Evolutionary conservation across 2,329 filamentous ascomycete genomes (phyloP), one percentile per base, ranked within the genome.

Genomic region (Fusarium nanum): DNA sequence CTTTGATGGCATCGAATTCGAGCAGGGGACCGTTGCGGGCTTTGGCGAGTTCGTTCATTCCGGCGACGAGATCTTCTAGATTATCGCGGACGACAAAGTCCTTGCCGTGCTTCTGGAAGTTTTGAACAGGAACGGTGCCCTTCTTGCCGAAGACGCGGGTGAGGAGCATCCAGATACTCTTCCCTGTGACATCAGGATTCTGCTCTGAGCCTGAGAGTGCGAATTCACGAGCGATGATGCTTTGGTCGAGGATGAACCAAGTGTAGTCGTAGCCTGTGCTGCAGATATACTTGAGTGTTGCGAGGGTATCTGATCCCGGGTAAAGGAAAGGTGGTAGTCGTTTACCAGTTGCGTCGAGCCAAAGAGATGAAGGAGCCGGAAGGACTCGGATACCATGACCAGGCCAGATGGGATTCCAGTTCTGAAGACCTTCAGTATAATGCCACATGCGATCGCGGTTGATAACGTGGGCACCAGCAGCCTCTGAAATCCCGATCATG

Each of bases 401-500:
- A 0, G 87, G 87, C 88, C 88, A 90, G 76, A 90, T 89, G 6
- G 87, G 81, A 57, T 89, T 78, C 88, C 88, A 90, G 75, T 90
- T 89, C 56, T 83, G 80, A 13, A 90, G 76, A 1, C 88, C 88
- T 71, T 90, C 88, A 13, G 87, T 89, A 74, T 90, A 90, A 75
- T 90, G 88, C 88, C 88, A 90, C 88, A 90, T 89, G 45, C 88
- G 81, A 72, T 90, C 88, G 50, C 84, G 82, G 77, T 90, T 90
- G 79, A 90, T 82, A 63, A 89, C 73, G 60, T 83, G 80, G 2
- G 85, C 88, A 11, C 88, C 88, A 2, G 80, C 82, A 1, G 73
- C 56, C 74, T 88, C 83, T 4, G 86, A 77, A 53, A 90, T 89
- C 37, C 79, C 83, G 46, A 90, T 84, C 87, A 89, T 89, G 55